Base-by-base conservation (phyloP, 305 asterid genomes). In the Fraxinus sp. region DNA sequence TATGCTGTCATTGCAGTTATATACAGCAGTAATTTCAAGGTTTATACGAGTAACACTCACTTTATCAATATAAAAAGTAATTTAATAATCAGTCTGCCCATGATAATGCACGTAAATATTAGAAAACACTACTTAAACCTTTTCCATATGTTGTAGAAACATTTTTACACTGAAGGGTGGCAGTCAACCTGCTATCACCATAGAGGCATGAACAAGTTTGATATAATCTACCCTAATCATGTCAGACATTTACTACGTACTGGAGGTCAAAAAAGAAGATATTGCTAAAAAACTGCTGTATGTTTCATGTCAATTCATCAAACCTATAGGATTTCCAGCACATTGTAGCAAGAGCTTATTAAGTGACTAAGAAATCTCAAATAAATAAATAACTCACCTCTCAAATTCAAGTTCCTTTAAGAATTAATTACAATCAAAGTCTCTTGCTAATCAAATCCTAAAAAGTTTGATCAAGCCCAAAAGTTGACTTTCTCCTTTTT, bases 371-470 rank as follows among this genome's bases (percentile, higher is more conserved):
- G 68, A 18, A 57, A 18, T 24, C 10, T 7, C 55, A 44, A 44
- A 44, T 13, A 44, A 44, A 39, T 39, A 41, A 41, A 41, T 39
- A 44, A 44, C 4, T 44, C 55, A 44, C 14, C 5, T 44, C 55
- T 44, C 55, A 44, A 72, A 80, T 73, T n/a, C 36, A 80, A 66
- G 77, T 80, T 5, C 46, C 26, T 28, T 49, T 78, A 20, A 32
- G 24, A 81, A 74, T 36, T 22, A 30, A 71, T 30, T 59, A 66
- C 79, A 41, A 59, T 74, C 59, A 46, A 74, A 71, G 59, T 36
- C 72, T 35, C 41, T 44, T 80, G 30, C 35, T 78, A 82, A 86
- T 76, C 79, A 79, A 76, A 79, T 82, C 84, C 76, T 62, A 77
- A 30, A 64, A 46, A 16, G 62, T 46, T 33, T 71, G 73, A 33